Evolutionary conservation across 495 filamentous ascomycete species (phyloP), one percentile per base, ranked within the genome.

Genomic region (Talaromyces nanjingensis): DNA sequence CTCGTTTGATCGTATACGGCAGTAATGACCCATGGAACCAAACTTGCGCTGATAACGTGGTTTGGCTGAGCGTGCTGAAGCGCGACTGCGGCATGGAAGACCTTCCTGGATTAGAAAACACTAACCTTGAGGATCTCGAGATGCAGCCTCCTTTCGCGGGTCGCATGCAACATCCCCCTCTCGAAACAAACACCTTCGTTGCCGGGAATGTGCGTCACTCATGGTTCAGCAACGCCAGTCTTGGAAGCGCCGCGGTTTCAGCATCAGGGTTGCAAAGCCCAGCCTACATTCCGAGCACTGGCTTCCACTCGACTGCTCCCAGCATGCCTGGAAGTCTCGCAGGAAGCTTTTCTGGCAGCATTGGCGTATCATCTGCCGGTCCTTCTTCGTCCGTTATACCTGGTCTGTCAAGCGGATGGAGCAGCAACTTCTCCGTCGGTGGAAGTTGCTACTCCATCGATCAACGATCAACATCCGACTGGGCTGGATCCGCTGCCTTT

Each of bases 21-120:
- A 78, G 71, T 54, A 84, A 88, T 62, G 88, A 90, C 65, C 78
- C 79, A 20, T 91, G 87, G 86, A 89, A 90, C 63, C 87, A 89
- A 70, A 90, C 87, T 0, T 86, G 83, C 22, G 84, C 87, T 6
- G 88, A 91, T 66, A 87, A 91, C 63, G 74, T 76, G 3, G 70
- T 80, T 1, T 88, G 87, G 84, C 76, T 91, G 7, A 81, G 83
- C 63, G 76, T 87, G 42, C 83, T 91, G 69, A 91, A 91, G 70
- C 84, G 85, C 4, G 83, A 87, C 65, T 78, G 77, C 42, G 86
- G 86, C 8, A 76, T 90, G 56, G 67, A 74, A 14, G 60, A 65
- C 7, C 64, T 70, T 22, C 71, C 70, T 18, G 68, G 70, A 24
- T 73, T 74, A 12, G 72, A 81, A 8, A 69, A 69, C 11, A 69